Base-by-base conservation (phyloP, 1,284 basidiomycete species). In the Pseudozyma tsukubaensis region DNA sequence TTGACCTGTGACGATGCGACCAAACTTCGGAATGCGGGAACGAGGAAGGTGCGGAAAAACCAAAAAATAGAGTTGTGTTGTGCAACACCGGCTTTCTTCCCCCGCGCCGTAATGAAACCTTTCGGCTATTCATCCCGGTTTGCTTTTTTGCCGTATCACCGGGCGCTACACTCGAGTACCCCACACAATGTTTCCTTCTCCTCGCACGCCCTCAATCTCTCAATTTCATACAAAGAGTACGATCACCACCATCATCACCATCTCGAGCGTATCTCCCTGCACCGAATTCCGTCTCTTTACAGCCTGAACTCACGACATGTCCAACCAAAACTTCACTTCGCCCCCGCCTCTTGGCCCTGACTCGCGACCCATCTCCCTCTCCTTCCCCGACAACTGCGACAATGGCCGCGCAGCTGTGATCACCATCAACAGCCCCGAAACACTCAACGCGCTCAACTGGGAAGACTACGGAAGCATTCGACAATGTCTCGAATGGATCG, bases 401-500 rank as follows among this genome's bases (percentile, higher is more conserved):
- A 58, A 72, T 24, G 44, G 44, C 43, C 54, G 58, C 7, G 64
- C 77, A 5, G 76, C 78, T 3, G 52, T 76, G 12, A 66, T 79
- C 32, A 73, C 69, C 0, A 57, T 78, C 42, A 70, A 70, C 51
- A 56, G 53, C 1, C 76, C 78, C 4, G 32, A 51, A 0, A 58
- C 61, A n/a, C 68, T 79, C 52, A 78, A 78, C 49, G 72, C 78
- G 3, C 53, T 79, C 32, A 55, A 51, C 4, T 57, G 49, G 48
- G 63, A 49, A 0, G 70, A 74, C 36, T 67, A 67, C 53, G 56
- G 59, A 19, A 19, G 32, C 40, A 72, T 79, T 47, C 68, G 67
- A 19, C 49, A 48, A 3, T 56, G 37, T n/a, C 61, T 79, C 16
- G 59, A 71, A n/a, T 78, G 76, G 78, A 61, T 79, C 37, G 59